Evolutionary conservation across 352 stramenopile species (phyloP).

Genomic region (Saprolegnia diclina): DNA sequence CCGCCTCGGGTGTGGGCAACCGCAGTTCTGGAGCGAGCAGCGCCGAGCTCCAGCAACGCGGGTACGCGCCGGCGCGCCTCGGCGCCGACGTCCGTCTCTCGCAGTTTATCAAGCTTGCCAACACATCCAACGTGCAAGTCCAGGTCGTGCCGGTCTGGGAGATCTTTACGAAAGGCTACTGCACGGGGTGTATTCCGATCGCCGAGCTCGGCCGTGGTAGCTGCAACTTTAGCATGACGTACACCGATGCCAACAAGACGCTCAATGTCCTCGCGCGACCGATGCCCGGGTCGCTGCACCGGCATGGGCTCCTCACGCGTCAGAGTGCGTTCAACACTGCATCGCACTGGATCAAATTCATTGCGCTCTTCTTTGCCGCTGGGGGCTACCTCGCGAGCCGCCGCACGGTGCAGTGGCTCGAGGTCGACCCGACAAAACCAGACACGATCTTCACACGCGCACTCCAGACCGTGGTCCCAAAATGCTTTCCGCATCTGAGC

Average conservation of each 20-base stretch:
- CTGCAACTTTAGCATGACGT: constrained; percentile 8
- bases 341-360: neutral
- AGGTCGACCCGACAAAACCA: neutral
- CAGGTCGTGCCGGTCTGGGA: neutral
- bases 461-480: neutral
- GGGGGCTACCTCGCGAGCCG: neutral
- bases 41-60: neutral
- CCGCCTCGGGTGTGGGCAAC: neutral
- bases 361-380: constrained; percentile 1
- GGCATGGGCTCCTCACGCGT: constrained; percentile 10
- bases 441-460: neutral
- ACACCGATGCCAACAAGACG: constrained; percentile 13
- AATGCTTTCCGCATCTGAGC: constrained; percentile 3
- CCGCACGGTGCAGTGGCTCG: constrained; percentile 13
- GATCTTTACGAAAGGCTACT: neutral
- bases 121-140: neutral
- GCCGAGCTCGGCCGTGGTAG: constrained; percentile 17
- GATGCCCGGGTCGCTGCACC: neutral
- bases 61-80: neutral
- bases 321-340: neutral
- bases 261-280: neutral
- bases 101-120: neutral
- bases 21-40: neutral
- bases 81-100: constrained; percentile 13
- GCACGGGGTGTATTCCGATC: constrained; percentile 3